Evolutionary conservation across 306 rosid species (phyloP).

Genomic region (Luffa acutangula): DNA sequence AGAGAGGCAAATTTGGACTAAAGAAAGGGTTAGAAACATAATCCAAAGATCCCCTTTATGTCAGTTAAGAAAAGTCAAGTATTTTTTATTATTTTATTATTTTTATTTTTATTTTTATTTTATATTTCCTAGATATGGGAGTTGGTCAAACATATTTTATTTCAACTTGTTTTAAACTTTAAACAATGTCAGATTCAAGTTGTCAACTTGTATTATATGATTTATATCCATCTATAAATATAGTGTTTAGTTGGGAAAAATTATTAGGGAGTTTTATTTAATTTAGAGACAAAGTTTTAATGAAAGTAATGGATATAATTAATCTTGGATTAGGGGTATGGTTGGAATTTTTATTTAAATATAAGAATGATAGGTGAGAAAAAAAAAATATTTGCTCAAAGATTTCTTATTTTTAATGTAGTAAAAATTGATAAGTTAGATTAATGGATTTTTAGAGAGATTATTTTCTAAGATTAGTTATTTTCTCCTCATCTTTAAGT

Average conservation of each 20-base stretch:
- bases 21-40: not conserved
- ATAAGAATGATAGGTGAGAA: not conserved
- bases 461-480: too few species aligned
- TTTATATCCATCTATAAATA: not conserved
- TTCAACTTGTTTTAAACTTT: not conserved
- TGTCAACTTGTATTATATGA: not conserved
- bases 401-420: too few species aligned
- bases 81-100: not conserved
- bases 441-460: too few species aligned
- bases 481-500: too few species aligned
- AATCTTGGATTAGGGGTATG: not conserved
- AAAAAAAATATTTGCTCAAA: too few species aligned
- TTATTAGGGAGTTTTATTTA: not conserved
- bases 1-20: not conserved
- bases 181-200: not conserved
- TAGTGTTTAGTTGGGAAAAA: not conserved
- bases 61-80: not conserved
- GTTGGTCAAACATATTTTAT: constrained; percentile 1
- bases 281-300: not conserved
- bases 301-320: not conserved
- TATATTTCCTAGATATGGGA: not conserved
- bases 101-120: too few species aligned
- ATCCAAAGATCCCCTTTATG: constrained; percentile 4
- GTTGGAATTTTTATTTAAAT: not conserved
- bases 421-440: too few species aligned